These are phyloP conservation scores for Aquilaria agallochum DNA, from an alignment of 441 rosid genomes.

Conservation along the genomic window DNA sequence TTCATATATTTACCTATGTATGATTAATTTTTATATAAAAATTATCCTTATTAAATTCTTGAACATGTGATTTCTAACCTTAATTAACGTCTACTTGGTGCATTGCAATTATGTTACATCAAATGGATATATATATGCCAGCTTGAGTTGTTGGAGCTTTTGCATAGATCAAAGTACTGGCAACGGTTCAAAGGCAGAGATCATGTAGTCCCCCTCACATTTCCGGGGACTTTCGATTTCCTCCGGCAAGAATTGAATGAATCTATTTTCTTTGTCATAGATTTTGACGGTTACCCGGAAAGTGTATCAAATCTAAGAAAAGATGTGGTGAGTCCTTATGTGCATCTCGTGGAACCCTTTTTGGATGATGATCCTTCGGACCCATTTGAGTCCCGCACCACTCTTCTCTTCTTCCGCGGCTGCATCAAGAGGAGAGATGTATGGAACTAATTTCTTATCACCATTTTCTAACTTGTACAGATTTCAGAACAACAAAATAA, in stretches of 20 bases:
- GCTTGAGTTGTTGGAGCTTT: slow-evolving; percentile 62
- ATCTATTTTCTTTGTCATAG: slow-evolving; percentile 77
- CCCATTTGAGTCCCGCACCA: slow-evolving; percentile 60
- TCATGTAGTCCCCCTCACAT: slow-evolving; percentile 87
- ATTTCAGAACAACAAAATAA: too few relatives aligned
- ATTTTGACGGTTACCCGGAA: slow-evolving; percentile 73
- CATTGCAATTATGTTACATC: not conserved
- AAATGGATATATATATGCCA: slow-evolving; percentile 12
- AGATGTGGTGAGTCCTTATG: slow-evolving; percentile 87
- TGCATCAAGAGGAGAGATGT: slow-evolving; percentile 76
- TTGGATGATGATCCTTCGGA: slow-evolving; percentile 39
- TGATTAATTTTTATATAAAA: too few relatives aligned
- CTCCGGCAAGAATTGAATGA: slow-evolving; percentile 71
- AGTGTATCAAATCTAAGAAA: slow-evolving; percentile 64
- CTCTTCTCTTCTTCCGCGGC: slow-evolving; percentile 85
- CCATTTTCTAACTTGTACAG: too few relatives aligned
- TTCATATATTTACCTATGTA: too few relatives aligned
- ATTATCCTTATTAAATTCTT: too few relatives aligned
- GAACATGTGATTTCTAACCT: too few relatives aligned
- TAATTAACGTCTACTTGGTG: too few relatives aligned
- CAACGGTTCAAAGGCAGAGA: slow-evolving; percentile 86
- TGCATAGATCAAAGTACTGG: slow-evolving; percentile 70
- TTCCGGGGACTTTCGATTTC: slow-evolving; percentile 90
- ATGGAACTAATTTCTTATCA: slow-evolving; percentile 6
- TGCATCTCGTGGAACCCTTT: slow-evolving; percentile 75